Evolutionary conservation across 306 rosid genomes (phyloP).

Genomic region (Cucurbita ficifolia): DNA sequence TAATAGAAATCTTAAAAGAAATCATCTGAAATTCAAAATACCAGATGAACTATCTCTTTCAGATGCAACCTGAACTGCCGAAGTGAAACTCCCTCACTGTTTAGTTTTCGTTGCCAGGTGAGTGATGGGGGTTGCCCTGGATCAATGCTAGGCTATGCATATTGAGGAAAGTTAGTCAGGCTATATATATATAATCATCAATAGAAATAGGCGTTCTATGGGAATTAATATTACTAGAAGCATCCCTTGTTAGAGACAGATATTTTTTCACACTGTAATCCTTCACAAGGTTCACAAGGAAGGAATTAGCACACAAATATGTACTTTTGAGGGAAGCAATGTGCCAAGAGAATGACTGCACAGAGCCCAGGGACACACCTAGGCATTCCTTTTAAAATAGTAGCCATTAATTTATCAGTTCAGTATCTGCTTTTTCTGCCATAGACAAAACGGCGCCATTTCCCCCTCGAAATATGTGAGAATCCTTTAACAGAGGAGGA

Average conservation of each 20-base stretch:
- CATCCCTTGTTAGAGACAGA: not conserved
- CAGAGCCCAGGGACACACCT: not conserved
- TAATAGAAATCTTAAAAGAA: not conserved
- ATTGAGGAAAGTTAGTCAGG: constrained; percentile 4
- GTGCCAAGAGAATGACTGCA: not conserved
- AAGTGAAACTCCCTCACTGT: constrained; percentile 19
- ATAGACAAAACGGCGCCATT: not conserved
- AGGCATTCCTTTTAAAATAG: not conserved
- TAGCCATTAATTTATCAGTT: not conserved
- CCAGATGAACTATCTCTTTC: constrained; percentile 62
- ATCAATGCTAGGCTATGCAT: constrained; percentile 29
- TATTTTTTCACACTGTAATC: not conserved
- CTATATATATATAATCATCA: not conserved
- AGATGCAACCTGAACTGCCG: constrained; percentile 23
- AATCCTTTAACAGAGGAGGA: not conserved
- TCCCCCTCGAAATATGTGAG: not conserved
- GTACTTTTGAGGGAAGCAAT: not conserved
- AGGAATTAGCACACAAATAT: not conserved
- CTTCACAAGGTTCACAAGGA: not conserved
- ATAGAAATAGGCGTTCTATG: not conserved
- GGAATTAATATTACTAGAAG: not conserved
- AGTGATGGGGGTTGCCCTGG: constrained; percentile 48
- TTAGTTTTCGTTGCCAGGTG: constrained; percentile 69
- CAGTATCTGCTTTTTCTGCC: not conserved
- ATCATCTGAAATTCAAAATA: constrained; percentile 12